A percentile compares a stretch with the other conserved stretches of the same genome.
Conservation (phyloP, 2,329 filamentous ascomycete species). For the Lasiodiplodia sp. region DNA sequence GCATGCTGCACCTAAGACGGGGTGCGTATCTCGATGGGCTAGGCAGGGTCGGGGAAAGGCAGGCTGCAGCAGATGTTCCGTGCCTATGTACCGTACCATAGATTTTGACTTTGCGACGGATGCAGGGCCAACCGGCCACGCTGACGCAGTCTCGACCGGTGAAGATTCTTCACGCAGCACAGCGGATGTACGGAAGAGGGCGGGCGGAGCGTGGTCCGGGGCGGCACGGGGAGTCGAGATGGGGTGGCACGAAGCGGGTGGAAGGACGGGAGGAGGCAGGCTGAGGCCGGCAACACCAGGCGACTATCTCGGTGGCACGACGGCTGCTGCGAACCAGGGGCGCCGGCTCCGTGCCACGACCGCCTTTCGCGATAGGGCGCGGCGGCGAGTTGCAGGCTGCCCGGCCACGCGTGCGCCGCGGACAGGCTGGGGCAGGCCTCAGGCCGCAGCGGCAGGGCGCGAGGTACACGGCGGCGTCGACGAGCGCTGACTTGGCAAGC, state of each 20-base stretch:
- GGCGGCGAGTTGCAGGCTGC: neutral
- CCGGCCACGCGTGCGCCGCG: conserved; percentile 15
- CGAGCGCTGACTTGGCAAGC: neutral
- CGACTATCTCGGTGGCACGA: conserved; percentile 12
- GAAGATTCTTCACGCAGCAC: neutral
- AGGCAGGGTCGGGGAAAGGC: neutral
- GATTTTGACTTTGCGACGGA: neutral
- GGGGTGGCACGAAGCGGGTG: conserved; percentile 5
- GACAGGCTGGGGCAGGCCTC: conserved; percentile 5
- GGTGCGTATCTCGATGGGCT: neutral
- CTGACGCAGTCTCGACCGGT: neutral
- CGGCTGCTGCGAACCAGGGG: neutral
- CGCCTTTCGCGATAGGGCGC: conserved; percentile 21
- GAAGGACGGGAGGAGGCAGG: conserved; percentile 14
- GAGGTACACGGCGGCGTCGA: neutral
- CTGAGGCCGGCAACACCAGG: conserved; percentile 9
- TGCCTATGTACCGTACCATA: neutral
- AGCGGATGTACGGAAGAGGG: conserved; percentile 1
- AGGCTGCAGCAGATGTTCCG: neutral
- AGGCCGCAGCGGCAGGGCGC: neutral
- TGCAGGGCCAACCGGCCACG: neutral
- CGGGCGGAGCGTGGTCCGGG: neutral
- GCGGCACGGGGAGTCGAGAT: conserved; percentile 3
- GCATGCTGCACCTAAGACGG: conserved; percentile 7
- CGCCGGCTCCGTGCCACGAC: conserved; percentile 1